Base-by-base conservation (phyloP, 2,329 filamentous ascomycete species). In the Pseudovirgaria hyperparasitica region DNA sequence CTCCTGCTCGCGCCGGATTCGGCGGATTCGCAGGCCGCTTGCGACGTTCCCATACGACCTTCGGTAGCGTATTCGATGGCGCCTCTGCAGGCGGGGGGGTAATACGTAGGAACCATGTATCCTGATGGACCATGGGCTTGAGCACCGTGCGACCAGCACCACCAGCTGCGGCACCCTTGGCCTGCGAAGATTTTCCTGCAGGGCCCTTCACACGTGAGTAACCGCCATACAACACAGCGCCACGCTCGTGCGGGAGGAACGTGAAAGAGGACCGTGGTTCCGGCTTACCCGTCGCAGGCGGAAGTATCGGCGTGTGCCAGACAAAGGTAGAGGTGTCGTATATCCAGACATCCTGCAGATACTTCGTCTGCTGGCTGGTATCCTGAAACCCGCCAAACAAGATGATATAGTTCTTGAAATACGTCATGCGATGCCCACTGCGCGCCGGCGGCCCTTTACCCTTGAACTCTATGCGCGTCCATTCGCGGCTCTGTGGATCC, bases 351-450 rank as follows among this genome's bases (percentile, higher is more conserved):
- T 98, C 90, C 20, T 79, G 76, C 10, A 98, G 60, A 51, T 98
- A 98, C 50, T 86, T 92, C 5, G 87, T 96, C 51, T 86, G 79
- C 50, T 92, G 84, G 7, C 82, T 87, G 1, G 87, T 96, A 51
- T 96, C 90, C 56, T 98, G 90, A 52, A 98, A 98, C 1, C 90
- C 90, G 31, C 90, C 90, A 47, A 93, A 96, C 2, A 98, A 64
- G 32, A 98, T 71, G 35, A 98, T 85, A 55, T 93, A 96, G 50
- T 94, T 84, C 57, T 96, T 96, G 67, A 74, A 96, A 52, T 82
- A 87, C 3, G 86, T 92, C 85, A 98, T 93, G 39, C 87, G 73
- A 54, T 94, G 86, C 4, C 90, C 90, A 50, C 82, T 92, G 38
- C 90, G 67, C 3, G 87, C 85, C 2, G 82, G 78, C 20, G 87